These are phyloP conservation scores for Pseudogymnoascus sp. DNA, from an alignment of 2,329 filamentous ascomycete genomes.

Conservation along the genomic window DNA sequence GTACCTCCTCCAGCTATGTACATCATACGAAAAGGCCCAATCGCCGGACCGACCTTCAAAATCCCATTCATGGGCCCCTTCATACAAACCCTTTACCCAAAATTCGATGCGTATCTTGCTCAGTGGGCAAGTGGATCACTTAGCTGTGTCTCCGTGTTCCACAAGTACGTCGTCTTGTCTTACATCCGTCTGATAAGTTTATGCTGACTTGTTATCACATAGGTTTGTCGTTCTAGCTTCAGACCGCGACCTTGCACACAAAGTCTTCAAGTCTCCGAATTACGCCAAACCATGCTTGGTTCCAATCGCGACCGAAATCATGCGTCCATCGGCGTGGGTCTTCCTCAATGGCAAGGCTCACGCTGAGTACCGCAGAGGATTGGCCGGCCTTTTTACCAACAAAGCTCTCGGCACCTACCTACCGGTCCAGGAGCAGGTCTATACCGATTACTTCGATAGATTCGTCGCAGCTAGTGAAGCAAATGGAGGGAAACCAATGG, in stretches of 20 bases:
- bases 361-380: slow-evolving; percentile 67
- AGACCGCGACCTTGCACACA: slow-evolving; percentile 68
- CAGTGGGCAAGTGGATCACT: slow-evolving; percentile 74
- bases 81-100: slow-evolving; percentile 63
- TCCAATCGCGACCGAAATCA: slow-evolving; percentile 64
- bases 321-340: slow-evolving; percentile 67
- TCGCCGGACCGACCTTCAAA: slow-evolving; percentile 55
- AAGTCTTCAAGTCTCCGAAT: slow-evolving; percentile 69
- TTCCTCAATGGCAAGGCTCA: slow-evolving; percentile 70
- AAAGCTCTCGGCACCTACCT: slow-evolving; percentile 63
- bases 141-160: slow-evolving; percentile 76
- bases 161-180: slow-evolving; percentile 50
- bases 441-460: slow-evolving; percentile 58
- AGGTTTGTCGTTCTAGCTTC: slow-evolving; percentile 75
- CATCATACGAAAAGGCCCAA: slow-evolving; percentile 50
- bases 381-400: slow-evolving; percentile 67
- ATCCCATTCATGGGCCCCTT: slow-evolving; percentile 68
- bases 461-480: slow-evolving; percentile 52
- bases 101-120: slow-evolving; percentile 62
- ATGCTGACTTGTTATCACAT: neutral
- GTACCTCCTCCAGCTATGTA: slow-evolving; percentile 42
- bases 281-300: slow-evolving; percentile 73
- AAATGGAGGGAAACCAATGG: slow-evolving; percentile 46
- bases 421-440: slow-evolving; percentile 64
- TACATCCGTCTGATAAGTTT: neutral